These are phyloP conservation scores for Cladorrhinum sp. DNA, from an alignment of 2,329 filamentous ascomycete genomes.

Conservation along the genomic window DNA sequence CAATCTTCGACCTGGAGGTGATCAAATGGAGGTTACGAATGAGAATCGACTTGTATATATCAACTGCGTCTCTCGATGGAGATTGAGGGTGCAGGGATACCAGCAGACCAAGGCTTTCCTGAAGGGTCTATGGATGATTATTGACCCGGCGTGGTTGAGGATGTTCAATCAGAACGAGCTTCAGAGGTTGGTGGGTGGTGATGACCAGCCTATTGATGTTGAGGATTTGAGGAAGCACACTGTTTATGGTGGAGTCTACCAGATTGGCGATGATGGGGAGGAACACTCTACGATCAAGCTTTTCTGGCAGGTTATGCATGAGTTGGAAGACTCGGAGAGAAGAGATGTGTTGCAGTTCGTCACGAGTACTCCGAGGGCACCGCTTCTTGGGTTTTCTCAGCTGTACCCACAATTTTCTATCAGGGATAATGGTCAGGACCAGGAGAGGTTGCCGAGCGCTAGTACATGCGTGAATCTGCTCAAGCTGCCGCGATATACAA, in stretches of 20 bases:
- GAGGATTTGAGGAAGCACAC: constrained; percentile 83
- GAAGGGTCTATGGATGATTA: constrained; percentile 79
- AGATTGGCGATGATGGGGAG: constrained; percentile 79
- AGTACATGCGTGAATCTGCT: constrained; percentile 95
- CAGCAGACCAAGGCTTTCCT: constrained; percentile 87
- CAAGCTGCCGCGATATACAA: constrained; percentile 81
- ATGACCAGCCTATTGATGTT: constrained; percentile 80
- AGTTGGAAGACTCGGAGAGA: constrained; percentile 71
- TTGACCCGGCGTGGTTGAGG: constrained; percentile 87
- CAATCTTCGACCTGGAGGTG: constrained; percentile 74
- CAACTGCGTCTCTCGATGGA: constrained; percentile 83
- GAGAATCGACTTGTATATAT: constrained; percentile 94
- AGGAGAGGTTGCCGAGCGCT: constrained; percentile 80
- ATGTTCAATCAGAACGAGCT: constrained; percentile 99
- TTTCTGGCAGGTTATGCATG: constrained; percentile 88
- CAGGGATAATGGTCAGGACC: constrained; percentile 73
- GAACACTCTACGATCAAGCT: constrained; percentile 83
- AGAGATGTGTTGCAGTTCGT: constrained; percentile 92
- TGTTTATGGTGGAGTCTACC: constrained; percentile 81
- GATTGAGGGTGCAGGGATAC: constrained; percentile 75
- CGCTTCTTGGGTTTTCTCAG: constrained; percentile 82
- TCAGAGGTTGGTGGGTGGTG: constrained; percentile 88
- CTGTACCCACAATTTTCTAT: constrained; percentile 87
- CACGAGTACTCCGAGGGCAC: constrained; percentile 86
- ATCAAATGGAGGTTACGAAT: constrained; percentile 78